Conservation (phyloP, 177 flowering plant genomes). For the Vitis hybrid region DNA sequence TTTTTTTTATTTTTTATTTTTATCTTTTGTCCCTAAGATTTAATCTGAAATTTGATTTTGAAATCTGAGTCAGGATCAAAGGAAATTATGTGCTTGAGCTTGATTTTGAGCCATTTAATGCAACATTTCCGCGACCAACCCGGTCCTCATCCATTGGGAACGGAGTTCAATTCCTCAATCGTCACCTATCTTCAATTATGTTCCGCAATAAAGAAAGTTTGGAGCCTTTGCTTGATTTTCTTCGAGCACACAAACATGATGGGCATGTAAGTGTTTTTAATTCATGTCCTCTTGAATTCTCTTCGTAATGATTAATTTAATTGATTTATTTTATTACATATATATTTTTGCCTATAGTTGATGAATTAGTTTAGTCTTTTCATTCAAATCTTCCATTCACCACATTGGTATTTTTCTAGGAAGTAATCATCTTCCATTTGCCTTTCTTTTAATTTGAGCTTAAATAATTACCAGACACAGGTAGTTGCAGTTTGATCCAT, state of each 20-base stretch:
- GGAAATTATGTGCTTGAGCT: constrained; percentile 50
- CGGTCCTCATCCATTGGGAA: constrained; percentile 66
- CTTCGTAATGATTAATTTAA: background rate
- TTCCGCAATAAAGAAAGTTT: constrained; percentile 53
- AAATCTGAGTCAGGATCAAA: too few species aligned
- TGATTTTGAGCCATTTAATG: constrained; percentile 76
- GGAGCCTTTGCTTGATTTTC: constrained; percentile 71
- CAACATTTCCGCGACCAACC: constrained; percentile 55
- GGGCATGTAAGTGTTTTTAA: constrained; percentile 44
- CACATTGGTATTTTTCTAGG: too few species aligned
- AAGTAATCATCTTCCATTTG: too few species aligned
- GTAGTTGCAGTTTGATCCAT: background rate
- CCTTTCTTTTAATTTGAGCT: background rate
- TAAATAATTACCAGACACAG: too few species aligned
- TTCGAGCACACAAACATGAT: constrained; percentile 51
- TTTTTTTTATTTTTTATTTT: too few species aligned
- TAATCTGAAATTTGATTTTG: too few species aligned
- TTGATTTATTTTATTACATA: background rate
- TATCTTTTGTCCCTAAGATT: too few species aligned
- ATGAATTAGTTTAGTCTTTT: too few species aligned
- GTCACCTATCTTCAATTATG: constrained; percentile 64
- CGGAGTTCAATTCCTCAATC: constrained; percentile 74
- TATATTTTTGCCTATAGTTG: too few species aligned
- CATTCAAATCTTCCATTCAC: too few species aligned
- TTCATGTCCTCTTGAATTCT: background rate